phyloP scores from a whole-genome alignment of 768 basidiomycete species.

The Boletus tomentosulus region DNA sequence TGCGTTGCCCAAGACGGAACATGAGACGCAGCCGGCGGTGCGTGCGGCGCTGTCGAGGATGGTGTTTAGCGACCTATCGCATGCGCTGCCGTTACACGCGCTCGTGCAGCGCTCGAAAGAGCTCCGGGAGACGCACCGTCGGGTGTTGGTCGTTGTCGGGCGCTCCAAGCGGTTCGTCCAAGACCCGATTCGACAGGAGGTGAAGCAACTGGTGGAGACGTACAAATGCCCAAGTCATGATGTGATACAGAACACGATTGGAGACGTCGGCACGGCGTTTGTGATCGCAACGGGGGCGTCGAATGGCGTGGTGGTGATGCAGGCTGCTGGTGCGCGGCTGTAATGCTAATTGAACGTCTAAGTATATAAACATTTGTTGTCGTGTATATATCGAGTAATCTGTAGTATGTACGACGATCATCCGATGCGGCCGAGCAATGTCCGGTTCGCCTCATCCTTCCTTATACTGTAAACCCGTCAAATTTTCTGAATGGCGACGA shows the following conservation, averaged over 20 bases:
- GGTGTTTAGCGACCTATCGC: slow-evolving; percentile 48
- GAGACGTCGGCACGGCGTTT: slow-evolving; percentile 78
- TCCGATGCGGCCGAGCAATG: no score
- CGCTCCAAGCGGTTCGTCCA: slow-evolving; percentile 69
- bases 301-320: slow-evolving; percentile 63
- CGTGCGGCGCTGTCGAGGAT: slow-evolving; percentile 56
- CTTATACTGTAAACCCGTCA: not conserved
- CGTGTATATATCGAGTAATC: not conserved
- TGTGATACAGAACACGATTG: slow-evolving; percentile 70
- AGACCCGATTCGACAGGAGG: slow-evolving; percentile 56
- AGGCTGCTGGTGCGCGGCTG: slow-evolving; percentile 41
- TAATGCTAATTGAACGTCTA: not conserved
- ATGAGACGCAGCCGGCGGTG: slow-evolving; percentile 3
- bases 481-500: slow-evolving; percentile 1
- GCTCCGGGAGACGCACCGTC: slow-evolving; percentile 28
- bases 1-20: slow-evolving; percentile 27
- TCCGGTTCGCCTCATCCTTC: not conserved
- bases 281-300: slow-evolving; percentile 56
- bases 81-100: slow-evolving; percentile 53
- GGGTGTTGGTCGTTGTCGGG: slow-evolving; percentile 65
- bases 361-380: not conserved
- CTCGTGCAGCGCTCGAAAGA: slow-evolving; percentile 42
- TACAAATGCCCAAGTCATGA: slow-evolving; percentile 10
- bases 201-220: slow-evolving; percentile 45
- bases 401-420: not conserved